A percentile compares a stretch with the other conserved stretches of the same genome.
Conservation (phyloP, 2,329 filamentous ascomycete genomes). For the Cryphonectria japonica region DNA sequence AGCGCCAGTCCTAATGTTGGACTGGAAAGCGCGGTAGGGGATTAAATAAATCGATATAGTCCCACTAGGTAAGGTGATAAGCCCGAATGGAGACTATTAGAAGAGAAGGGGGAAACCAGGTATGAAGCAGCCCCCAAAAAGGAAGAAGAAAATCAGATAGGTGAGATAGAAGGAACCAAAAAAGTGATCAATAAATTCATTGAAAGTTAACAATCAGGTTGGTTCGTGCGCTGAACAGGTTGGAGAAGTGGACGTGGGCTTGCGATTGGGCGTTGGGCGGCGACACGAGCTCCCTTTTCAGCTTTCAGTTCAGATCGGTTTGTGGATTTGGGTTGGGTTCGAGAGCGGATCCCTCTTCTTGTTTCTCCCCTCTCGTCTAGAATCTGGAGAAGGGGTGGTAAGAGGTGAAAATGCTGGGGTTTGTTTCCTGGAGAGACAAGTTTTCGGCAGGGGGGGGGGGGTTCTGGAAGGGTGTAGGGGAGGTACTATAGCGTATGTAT, state of each 20-base stretch:
- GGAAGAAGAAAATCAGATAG: background rate
- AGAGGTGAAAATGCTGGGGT: conserved; percentile 26
- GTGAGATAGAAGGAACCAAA: background rate
- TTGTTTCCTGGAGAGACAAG: conserved; percentile 22
- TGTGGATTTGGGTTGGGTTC: conserved; percentile 9
- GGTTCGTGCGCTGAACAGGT: background rate
- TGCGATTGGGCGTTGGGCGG: background rate
- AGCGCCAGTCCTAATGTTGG: conserved; percentile 1
- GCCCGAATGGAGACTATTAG: background rate
- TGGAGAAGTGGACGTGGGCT: background rate
- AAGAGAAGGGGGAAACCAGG: too few relatives aligned
- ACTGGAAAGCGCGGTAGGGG: background rate
- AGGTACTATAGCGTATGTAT: conserved; percentile 1
- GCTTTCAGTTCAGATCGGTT: conserved; percentile 10
- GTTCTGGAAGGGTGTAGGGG: conserved; percentile 9
- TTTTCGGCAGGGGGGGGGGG: background rate
- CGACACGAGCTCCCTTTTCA: conserved; percentile 15
- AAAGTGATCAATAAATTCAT: background rate
- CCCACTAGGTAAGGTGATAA: background rate
- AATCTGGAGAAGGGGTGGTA: conserved; percentile 29
- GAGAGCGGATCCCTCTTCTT: conserved; percentile 6
- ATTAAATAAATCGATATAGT: background rate
- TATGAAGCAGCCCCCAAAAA: background rate
- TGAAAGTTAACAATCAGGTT: background rate
- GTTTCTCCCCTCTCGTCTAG: conserved; percentile 1